These are phyloP conservation scores for Elongisporangium anandrum DNA, from an alignment of 352 stramenopile species.

Conservation along the genomic window DNA sequence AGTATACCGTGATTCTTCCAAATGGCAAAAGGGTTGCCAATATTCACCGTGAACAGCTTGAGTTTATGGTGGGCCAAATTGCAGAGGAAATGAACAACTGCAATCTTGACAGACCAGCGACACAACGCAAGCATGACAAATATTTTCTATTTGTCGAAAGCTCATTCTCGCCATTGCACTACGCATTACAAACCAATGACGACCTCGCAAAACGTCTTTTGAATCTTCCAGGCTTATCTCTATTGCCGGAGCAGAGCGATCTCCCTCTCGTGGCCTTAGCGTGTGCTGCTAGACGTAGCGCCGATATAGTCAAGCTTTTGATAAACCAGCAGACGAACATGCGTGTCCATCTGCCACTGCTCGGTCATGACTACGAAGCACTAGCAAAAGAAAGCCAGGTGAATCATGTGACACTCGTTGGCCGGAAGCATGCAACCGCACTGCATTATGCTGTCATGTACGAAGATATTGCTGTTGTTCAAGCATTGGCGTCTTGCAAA, in stretches of 20 bases:
- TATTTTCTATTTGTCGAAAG: slow-evolving; percentile 51
- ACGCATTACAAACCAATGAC: slow-evolving; percentile 49
- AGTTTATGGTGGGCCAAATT: slow-evolving; percentile 6
- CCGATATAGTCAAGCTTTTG: slow-evolving; percentile 34
- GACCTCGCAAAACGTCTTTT: slow-evolving; percentile 29
- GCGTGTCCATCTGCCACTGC: slow-evolving; percentile 49
- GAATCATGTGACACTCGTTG: slow-evolving; percentile 13
- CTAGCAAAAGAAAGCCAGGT: slow-evolving; percentile 12
- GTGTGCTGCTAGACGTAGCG: slow-evolving; percentile 38
- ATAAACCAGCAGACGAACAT: slow-evolving; percentile 52
- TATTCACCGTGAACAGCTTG: slow-evolving; percentile 36
- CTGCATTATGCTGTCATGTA: slow-evolving; percentile 70
- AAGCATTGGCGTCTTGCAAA: neutral
- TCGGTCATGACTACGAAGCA: slow-evolving; percentile 14
- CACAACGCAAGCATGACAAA: slow-evolving; percentile 14
- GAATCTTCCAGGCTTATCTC: slow-evolving; percentile 16
- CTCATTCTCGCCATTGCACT: slow-evolving; percentile 53
- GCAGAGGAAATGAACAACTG: neutral
- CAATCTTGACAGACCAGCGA: neutral
- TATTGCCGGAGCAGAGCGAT: slow-evolving; percentile 46
- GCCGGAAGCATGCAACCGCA: slow-evolving; percentile 41
- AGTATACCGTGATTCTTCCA: slow-evolving; percentile 53
- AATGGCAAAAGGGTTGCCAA: slow-evolving; percentile 36
- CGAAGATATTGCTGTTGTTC: slow-evolving; percentile 35
- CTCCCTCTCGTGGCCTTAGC: slow-evolving; percentile 50